Evolutionary conservation across 148 eudicot species (phyloP), one percentile per base, ranked within the genome.

Genomic region (Pouteria glomerata): DNA sequence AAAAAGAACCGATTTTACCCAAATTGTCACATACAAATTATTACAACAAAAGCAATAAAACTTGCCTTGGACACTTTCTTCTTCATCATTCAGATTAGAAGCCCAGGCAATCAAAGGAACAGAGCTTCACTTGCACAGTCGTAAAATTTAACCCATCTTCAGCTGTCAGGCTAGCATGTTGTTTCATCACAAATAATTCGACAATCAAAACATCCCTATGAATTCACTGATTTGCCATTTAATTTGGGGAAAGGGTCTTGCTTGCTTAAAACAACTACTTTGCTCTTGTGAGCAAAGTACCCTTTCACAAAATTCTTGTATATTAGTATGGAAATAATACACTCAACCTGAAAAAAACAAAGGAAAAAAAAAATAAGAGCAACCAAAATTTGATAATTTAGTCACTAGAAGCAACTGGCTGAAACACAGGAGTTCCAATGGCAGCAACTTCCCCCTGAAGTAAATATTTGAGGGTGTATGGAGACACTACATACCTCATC

Each of bases 171-270:
- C 58, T 60, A 37, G 50, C 69, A 64, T 26, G 10, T 63, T 14
- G 57, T 27, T 55, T 23, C 24, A 51, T 63, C 10, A 35, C 33
- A 67, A 52, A 35, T 41, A 57, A 45, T 34, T 21, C 13, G n/a
- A n/a, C 44, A 39, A 39, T 48, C 35, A 1, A 52, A 18, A 24
- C 26, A 42, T 53, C 68, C 37, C 82, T 87, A 91, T 1, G 90
- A 79, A 63, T 77, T 84, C 58, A 91, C 93, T 3, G 92, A 90
- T 79, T 91, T 95, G 48, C 92, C 98, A 51, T 79, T 82, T 79
- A 89, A 75, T 72, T 84, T 95, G 35, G 98, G 98, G 77, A 95
- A 95, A 63, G 98, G 96, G 59, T 91, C 98, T 81, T 95, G 97
- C 72, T 95, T 95, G 83, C 98, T 95, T 35, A 95, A 75, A 78